phyloP scores from a whole-genome alignment of 129 eudicot genomes.

The Cynara cardunculus region DNA sequence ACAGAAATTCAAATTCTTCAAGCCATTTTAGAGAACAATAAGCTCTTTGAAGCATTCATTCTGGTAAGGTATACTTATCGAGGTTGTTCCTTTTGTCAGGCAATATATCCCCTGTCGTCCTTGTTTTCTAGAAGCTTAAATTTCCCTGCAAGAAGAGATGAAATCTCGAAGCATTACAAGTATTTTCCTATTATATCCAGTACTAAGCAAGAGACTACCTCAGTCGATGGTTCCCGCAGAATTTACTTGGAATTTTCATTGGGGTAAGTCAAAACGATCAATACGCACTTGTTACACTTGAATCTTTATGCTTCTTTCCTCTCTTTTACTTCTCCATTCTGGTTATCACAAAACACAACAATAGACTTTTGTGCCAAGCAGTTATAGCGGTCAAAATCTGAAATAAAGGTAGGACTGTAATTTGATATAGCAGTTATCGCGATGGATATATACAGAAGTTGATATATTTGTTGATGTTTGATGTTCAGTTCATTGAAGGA shows the following conservation, averaged over 20 bases:
- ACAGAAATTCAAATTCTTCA: background rate
- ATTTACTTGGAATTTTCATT: slow-evolving; percentile 70
- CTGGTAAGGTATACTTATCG: background rate
- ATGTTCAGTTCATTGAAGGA: slow-evolving; percentile 79
- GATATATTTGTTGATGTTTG: background rate
- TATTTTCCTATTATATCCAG: slow-evolving; percentile 59
- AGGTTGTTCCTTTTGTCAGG: slow-evolving; percentile 43
- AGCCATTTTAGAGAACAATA: background rate
- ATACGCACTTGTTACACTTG: background rate
- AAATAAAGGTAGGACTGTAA: background rate
- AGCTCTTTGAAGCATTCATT: background rate
- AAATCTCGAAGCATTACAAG: slow-evolving; percentile 44
- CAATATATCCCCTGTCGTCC: slow-evolving; percentile 61
- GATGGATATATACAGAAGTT: background rate
- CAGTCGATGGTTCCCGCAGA: slow-evolving; percentile 53
- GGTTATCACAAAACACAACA: no score
- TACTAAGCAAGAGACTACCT: slow-evolving; percentile 33
- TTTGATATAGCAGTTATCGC: background rate
- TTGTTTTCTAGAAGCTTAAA: slow-evolving; percentile 83
- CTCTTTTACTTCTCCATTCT: background rate
- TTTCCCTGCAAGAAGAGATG: slow-evolving; percentile 62
- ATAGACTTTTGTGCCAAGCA: no score
- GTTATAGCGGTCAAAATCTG: background rate
- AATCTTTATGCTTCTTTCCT: background rate
- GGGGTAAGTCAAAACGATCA: slow-evolving; percentile 48